Base-by-base conservation (phyloP, 139 green algal species). In the Coelastrella sp. region DNA sequence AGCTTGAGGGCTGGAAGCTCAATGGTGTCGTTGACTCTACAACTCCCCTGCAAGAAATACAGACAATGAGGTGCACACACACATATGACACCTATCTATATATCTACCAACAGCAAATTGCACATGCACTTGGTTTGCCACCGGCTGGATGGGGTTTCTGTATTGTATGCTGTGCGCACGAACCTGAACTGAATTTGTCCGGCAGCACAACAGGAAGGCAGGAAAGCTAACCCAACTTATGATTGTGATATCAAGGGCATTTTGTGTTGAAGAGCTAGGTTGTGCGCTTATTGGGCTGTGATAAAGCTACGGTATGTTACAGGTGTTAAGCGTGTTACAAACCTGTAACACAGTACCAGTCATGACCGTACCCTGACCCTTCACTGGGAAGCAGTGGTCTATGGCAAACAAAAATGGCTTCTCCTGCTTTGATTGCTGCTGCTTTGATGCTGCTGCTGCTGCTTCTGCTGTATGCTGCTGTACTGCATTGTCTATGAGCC, bases 321-420 rank as follows among this genome's bases (percentile, higher is more conserved):
- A 15, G 19, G 21, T 8, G 57, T 19, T n/a, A 11, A 15, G 27
- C 13, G 21, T 34, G 21, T 34, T 6, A 8, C 84, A 37, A 38
- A 94, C 93, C 78, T 92, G 84, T 73, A 96, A 88, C 45, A 96
- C 90, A 0, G 95, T 98, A 38, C 95, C 94, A 82, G 93, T 99
- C 59, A 99, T 78, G 43, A 99, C 93, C 0, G 95, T 99, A 21
- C 97, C 96, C 77, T 98, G 95, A 0, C 96, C 96, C 62, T 94
- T 96, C 79, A 99, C 94, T 0, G 91, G 82, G 79, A 99, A 99
- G 91, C 97, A 99, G 89, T 99, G 97, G 88, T 99, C 97, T 6
- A 98, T 89, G 13, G 94, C 90, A 69, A 98, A 97, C 25, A 98
- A 91, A 62, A 60, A 75, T 57, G 25, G 51, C 34, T 34, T 57